Percentiles rank a stretch among this genome's conserved stretches.
Evolutionary conservation across 73 alveolate species (phyloP).

Genomic region (Symbiodinium natans): DNA sequence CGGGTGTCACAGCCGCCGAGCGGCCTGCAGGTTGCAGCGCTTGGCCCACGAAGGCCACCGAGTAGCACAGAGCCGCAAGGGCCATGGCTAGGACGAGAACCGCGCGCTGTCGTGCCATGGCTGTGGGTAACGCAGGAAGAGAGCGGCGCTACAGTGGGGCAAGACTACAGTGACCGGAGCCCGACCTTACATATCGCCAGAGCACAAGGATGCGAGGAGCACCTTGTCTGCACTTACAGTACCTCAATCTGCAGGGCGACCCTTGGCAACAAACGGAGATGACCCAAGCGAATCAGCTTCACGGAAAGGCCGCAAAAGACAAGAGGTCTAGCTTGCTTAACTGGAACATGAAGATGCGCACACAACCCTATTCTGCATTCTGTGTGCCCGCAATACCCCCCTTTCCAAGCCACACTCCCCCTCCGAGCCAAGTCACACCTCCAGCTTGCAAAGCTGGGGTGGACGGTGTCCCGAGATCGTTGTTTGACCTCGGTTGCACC

Average conservation of each 20-base stretch:
- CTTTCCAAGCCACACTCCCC: too few relatives aligned
- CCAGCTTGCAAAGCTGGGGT: slow-evolving; percentile 90
- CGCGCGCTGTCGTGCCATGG: slow-evolving; percentile 15
- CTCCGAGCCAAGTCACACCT: neutral
- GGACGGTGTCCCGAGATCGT: slow-evolving; percentile 77
- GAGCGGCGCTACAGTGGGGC: neutral
- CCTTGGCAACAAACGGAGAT: too few relatives aligned
- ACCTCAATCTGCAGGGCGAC: too few relatives aligned
- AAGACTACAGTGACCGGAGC: neutral
- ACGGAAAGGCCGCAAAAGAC: too few relatives aligned
- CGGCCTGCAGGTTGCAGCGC: neutral
- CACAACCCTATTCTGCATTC: too few relatives aligned
- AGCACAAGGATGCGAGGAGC: too few relatives aligned
- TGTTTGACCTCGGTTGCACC: slow-evolving; percentile 40
- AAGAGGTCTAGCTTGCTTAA: too few relatives aligned
- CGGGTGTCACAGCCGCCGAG: neutral
- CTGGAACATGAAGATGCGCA: too few relatives aligned
- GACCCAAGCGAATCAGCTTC: too few relatives aligned
- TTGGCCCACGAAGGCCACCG: slow-evolving; percentile 9
- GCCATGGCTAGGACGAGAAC: neutral
- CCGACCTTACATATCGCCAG: neutral
- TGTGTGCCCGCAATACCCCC: too few relatives aligned
- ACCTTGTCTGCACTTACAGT: too few relatives aligned
- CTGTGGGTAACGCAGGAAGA: neutral
- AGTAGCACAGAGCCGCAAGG: neutral